Evolutionary conservation across 441 rosid genomes (phyloP), one percentile per base, ranked within the genome.

Genomic region (Mallotus repandus): DNA sequence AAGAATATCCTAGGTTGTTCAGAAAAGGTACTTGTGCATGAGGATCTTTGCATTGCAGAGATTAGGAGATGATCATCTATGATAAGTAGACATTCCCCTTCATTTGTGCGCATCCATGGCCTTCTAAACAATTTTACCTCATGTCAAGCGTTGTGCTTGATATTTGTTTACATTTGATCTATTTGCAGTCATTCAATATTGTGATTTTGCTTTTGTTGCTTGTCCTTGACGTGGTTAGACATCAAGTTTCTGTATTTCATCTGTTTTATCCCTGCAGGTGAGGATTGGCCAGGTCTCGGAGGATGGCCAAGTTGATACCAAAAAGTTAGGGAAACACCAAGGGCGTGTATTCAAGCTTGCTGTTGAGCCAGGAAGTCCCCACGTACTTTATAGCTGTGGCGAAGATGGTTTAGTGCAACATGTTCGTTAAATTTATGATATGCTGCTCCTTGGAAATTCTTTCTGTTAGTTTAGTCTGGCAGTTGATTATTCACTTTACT

Each of bases 391-490:
- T 64, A 91, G 92, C 81, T 88, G 92, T 19, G 92, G 89, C 7
- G 94, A 84, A 84, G 91, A 91, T 84, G 97, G 97, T 78, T 77
- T 85, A 71, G 89, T 88, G 74, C 94, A 85, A 84, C 92, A 81
- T 79, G 97, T 91, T 78, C 50, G 89, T 84, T 81, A 71, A 63
- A 60, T 74, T 81, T 52, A 45, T 32, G 55, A 16, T 29, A 63
- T 76, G 61, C 56, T 56, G 43, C 29, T 45, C 13, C 18, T 70
- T 41, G 22, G 56, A 32, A 69, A 45, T 46, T 35, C 46, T 59
- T 54, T 49, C 63, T 19, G 45, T 29, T 52, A 3, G 52, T 49
- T 74, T 63, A 32, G 65, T 74, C 66, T 70, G 49, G 18, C 32
- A 60, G 58, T 69, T 62, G 45, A 25, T 63, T 71, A 38, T 75